phyloP scores from a whole-genome alignment of 2,329 filamentous ascomycete genomes.

The Teratosphaeriaceae sp. region DNA sequence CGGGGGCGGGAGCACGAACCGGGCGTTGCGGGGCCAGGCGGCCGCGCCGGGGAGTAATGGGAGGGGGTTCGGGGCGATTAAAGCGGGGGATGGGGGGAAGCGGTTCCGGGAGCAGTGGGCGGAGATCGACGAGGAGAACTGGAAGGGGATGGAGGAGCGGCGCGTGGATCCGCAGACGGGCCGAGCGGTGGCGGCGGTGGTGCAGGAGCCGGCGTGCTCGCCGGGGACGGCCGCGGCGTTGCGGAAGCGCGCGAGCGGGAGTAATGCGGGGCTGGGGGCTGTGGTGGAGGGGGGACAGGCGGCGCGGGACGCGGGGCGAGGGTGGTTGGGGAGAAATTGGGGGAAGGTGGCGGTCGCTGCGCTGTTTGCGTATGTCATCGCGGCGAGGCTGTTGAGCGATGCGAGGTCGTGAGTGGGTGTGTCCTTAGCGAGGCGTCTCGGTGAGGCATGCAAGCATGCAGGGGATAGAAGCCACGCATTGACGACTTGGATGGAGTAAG shows the following conservation, averaged over 20 bases:
- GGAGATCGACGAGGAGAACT: constrained; percentile 82
- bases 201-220: constrained; percentile 50
- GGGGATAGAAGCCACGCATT: background rate
- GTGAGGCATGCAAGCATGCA: too few species aligned
- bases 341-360: constrained; percentile 62
- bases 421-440: constrained; percentile 20
- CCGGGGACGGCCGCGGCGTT: constrained; percentile 57
- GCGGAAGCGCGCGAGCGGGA: constrained; percentile 56
- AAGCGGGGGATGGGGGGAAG: constrained; percentile 83
- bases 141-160: constrained; percentile 82
- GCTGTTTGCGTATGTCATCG: constrained; percentile 75
- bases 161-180: constrained; percentile 74
- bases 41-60: constrained; percentile 38
- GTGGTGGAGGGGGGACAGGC: constrained; percentile 76
- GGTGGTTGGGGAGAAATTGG: constrained; percentile 78
- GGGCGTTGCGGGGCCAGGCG: constrained; percentile 28
- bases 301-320: constrained; percentile 68
- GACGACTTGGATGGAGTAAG: too few species aligned
- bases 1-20: constrained; percentile 66
- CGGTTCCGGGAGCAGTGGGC: constrained; percentile 90
- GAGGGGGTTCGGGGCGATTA: constrained; percentile 72
- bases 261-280: constrained; percentile 47
- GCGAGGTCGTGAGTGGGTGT: constrained; percentile 1
- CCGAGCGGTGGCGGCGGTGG: constrained; percentile 19
- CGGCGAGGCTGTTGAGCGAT: constrained; percentile 59